Conservation (phyloP, 1,284 basidiomycete species). For the Ustilago loliicola region DNA sequence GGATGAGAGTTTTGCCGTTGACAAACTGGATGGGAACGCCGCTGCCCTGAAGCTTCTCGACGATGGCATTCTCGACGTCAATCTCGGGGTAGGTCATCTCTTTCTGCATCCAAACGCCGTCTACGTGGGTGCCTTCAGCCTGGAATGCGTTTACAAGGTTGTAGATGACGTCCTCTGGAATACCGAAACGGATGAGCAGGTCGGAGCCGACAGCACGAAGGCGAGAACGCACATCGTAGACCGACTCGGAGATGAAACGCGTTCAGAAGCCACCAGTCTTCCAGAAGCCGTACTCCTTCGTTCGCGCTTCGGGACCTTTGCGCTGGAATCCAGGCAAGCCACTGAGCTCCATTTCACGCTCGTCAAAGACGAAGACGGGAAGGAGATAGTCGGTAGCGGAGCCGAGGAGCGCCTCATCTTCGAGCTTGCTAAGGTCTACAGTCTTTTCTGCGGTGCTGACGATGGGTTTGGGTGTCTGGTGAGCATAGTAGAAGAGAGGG, state of each 20-base stretch:
- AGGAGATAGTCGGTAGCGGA: constrained; percentile 72
- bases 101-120: constrained; percentile 67
- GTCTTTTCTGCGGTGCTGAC: constrained; percentile 41
- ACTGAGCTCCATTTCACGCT: constrained; percentile 73
- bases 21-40: constrained; percentile 59
- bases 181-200: constrained; percentile 74
- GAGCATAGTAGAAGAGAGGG: constrained; percentile 72
- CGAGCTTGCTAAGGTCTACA: constrained; percentile 47
- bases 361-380: constrained; percentile 75
- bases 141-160: constrained; percentile 59
- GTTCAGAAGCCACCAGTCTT: constrained; percentile 72
- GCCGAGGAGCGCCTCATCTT: constrained; percentile 58
- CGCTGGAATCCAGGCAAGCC: constrained; percentile 72
- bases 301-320: constrained; percentile 69
- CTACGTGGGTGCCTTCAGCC: constrained; percentile 57
- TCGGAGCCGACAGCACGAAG: constrained; percentile 72
- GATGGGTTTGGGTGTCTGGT: constrained; percentile 47
- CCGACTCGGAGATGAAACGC: constrained; percentile 73
- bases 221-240: constrained; percentile 73
- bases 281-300: constrained; percentile 73
- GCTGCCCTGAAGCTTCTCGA: constrained; percentile 42
- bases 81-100: constrained; percentile 62
- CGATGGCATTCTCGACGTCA: constrained; percentile 54
- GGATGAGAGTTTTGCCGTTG: constrained; percentile 65
- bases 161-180: constrained; percentile 71